phyloP scores from a whole-genome alignment of 805 yeast genomes.

The Dipodascus geniculatus region DNA sequence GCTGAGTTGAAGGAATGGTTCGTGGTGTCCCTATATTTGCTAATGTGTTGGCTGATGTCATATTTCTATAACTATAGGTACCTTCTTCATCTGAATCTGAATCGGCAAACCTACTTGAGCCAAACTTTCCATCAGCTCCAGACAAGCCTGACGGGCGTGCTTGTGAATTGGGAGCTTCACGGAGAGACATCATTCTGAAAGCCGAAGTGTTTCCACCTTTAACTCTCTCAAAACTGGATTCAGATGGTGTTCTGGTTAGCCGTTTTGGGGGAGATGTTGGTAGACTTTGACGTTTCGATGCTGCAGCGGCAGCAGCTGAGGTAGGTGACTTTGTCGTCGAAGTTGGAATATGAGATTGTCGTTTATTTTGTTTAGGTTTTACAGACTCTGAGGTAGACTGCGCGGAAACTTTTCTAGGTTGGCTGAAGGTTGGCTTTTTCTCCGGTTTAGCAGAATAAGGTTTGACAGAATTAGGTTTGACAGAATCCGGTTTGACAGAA shows the following conservation, averaged over 20 bases:
- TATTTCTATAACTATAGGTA: neutral
- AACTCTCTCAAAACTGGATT: slow-evolving; percentile 8
- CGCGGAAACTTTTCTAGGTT: neutral
- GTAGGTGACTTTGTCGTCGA: slow-evolving; percentile 1
- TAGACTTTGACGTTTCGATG: slow-evolving; percentile 5
- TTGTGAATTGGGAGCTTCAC: slow-evolving; percentile 4
- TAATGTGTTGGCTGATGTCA: neutral
- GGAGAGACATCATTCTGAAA: neutral
- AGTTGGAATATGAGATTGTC: neutral
- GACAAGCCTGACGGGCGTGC: slow-evolving; percentile 11
- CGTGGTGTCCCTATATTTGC: neutral
- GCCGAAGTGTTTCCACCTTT: neutral
- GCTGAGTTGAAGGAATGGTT: slow-evolving; percentile 6
- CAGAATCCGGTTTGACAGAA: no score
- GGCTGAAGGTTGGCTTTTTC: neutral
- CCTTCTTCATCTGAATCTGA: slow-evolving; percentile 16
- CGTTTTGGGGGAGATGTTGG: slow-evolving; percentile 1
- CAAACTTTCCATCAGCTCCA: slow-evolving; percentile 14
- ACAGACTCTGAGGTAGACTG: neutral
- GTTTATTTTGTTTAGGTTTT: neutral
- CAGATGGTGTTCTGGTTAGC: slow-evolving; percentile 3
- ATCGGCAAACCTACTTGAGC: slow-evolving; percentile 16
- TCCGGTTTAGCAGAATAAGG: neutral
- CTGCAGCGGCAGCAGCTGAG: slow-evolving; percentile 2
- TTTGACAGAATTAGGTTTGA: no score